Base-by-base conservation (phyloP, 2,329 filamentous ascomycete species). In the Verticillium klebahnii region DNA sequence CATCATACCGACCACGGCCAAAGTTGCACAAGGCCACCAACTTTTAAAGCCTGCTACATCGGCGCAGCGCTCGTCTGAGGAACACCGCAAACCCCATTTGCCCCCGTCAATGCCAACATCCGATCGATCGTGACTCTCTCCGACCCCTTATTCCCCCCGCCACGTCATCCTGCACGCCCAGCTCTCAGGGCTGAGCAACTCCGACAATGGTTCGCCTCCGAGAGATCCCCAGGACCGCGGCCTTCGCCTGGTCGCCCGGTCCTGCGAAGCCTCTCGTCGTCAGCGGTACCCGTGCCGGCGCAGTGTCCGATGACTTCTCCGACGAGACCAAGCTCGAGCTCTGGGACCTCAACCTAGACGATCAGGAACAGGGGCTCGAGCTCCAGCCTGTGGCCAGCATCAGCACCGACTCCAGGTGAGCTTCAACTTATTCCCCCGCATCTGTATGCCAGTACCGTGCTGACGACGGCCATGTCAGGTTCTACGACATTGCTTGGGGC, bases 401-500 rank as follows among this genome's bases (percentile, higher is more conserved):
- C 72, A 88, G 83, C 74, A 93, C 92, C 58, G 95, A 98, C 71
- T 93, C 94, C 63, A 95, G 92, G 93, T 96, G 86, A 59, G 65
- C 32, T 52, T 56, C 45, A 23, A 11, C 45, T 50, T n/a, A n/a
- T 50, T n/a, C 37, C 45, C 6, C 19, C 19, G n/a, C 19, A 14
- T 23, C 56, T 32, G 60, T 54, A 58, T 56, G 32, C 34, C 37
- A 5, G 57, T 57, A 31, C 19, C 32, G 39, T 50, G 32, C 31
- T 36, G 58, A 62, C 29, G 50, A 58, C 11, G 23, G 19, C n/a
- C 9, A 2, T n/a, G 60, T 54, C 72, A 97, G 95, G 71, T 99
- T 99, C 77, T 95, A 97, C 76, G 95, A 98, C 73, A 90, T 99
- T 74, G 93, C 94, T 64, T 99, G 95, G 95, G 90, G 92, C 61